Evolutionary conservation across 2,329 filamentous ascomycete genomes (phyloP).

Genomic region (Colletotrichum lupini): DNA sequence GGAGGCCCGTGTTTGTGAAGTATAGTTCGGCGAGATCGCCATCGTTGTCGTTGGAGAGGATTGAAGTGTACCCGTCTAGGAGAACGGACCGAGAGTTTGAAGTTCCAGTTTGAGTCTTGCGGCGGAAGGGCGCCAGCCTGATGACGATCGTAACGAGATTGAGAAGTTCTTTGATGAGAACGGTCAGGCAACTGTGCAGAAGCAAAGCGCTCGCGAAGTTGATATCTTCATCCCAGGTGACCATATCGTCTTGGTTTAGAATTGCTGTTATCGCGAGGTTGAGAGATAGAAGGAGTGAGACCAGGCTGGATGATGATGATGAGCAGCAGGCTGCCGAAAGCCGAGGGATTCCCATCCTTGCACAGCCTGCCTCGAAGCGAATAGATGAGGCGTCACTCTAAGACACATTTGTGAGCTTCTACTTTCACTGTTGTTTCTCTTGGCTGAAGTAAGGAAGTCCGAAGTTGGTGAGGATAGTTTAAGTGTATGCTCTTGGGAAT

Average conservation of each 20-base stretch:
- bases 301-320: neutral
- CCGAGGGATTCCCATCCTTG: neutral
- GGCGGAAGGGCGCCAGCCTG: neutral
- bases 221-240: neutral
- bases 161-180: neutral
- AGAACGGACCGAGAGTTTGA: neutral
- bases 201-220: neutral
- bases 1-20: neutral
- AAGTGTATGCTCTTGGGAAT: neutral
- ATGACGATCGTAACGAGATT: neutral
- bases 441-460: neutral
- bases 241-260: neutral
- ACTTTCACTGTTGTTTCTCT: neutral
- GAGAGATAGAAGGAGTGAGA: neutral
- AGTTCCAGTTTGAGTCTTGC: neutral
- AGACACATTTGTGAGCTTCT: neutral
- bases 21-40: neutral
- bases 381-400: neutral
- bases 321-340: neutral
- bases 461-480: neutral
- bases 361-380: neutral
- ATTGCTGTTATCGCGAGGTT: neutral
- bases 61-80: neutral
- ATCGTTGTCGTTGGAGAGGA: neutral
- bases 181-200: neutral